phyloP scores from a whole-genome alignment of 1,284 basidiomycete genomes.

The Neolentinus lepideus region DNA sequence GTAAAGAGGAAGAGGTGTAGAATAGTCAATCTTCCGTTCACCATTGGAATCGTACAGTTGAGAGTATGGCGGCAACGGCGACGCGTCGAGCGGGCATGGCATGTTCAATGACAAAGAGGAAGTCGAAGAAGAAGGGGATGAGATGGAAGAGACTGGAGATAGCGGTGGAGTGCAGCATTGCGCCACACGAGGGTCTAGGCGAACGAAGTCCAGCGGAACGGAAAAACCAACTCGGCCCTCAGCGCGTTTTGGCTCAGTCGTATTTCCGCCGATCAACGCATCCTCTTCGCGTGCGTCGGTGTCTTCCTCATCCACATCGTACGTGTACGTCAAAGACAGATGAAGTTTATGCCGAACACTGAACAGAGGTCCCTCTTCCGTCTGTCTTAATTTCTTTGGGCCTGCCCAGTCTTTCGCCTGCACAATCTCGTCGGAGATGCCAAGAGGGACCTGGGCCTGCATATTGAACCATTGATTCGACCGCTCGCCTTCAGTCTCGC shows the following conservation, averaged over 20 bases:
- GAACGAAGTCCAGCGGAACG: conserved; percentile 51
- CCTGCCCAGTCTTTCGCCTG: conserved; percentile 36
- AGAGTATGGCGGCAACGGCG: conserved; percentile 62
- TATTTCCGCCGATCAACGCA: background rate
- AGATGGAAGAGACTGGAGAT: conserved; percentile 8
- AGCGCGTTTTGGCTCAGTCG: conserved; percentile 15
- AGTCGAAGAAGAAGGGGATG: conserved; percentile 4
- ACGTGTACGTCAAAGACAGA: conserved; percentile 47
- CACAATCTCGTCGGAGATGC: conserved; percentile 17
- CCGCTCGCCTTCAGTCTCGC: conserved; percentile 10
- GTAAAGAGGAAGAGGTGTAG: conserved; percentile 60
- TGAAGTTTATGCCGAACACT: conserved; percentile 47
- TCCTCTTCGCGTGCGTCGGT: background rate
- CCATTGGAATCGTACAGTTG: conserved; percentile 70
- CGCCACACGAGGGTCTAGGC: conserved; percentile 8
- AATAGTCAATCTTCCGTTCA: conserved; percentile 60
- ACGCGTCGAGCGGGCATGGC: conserved; percentile 23
- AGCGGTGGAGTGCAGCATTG: background rate
- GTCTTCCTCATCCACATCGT: conserved; percentile 35
- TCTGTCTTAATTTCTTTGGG: conserved; percentile 33
- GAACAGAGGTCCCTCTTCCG: conserved; percentile 46
- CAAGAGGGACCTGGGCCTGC: conserved; percentile 40
- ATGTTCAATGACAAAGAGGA: conserved; percentile 7
- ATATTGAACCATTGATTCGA: conserved; percentile 51
- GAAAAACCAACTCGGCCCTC: conserved; percentile 31